Evolutionary conservation across 352 stramenopile genomes (phyloP).

Genomic region (Phytophthora europaea): DNA sequence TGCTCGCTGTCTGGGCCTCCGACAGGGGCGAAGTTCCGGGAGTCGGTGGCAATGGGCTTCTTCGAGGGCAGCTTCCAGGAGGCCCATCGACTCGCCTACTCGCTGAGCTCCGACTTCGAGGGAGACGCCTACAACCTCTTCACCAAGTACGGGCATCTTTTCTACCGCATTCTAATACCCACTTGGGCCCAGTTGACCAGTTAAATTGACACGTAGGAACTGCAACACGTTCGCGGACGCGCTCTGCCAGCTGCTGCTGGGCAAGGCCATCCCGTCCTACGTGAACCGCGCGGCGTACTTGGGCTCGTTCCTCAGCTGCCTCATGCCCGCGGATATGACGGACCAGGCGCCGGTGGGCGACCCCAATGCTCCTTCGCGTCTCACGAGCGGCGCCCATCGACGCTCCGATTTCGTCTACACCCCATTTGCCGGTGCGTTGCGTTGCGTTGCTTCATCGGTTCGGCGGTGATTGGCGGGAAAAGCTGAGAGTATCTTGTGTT

Average conservation of each 20-base stretch:
- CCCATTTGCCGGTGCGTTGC: conserved; percentile 66
- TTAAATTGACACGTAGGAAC: conserved; percentile 59
- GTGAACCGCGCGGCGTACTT: conserved; percentile 95
- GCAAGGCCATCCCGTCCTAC: conserved; percentile 86
- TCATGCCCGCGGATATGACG: conserved; percentile 67
- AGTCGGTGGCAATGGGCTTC: conserved; percentile 89
- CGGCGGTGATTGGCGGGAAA: not conserved
- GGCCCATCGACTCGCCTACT: conserved; percentile 83
- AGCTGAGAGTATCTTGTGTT: not conserved
- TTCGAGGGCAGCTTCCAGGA: conserved; percentile 91
- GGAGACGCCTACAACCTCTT: conserved; percentile 93
- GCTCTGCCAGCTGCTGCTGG: conserved; percentile 84
- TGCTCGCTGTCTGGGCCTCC: not conserved
- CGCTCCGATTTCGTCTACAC: conserved; percentile 60
- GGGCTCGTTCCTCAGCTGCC: conserved; percentile 89
- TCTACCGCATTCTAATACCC: not conserved
- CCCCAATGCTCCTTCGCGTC: conserved; percentile 25
- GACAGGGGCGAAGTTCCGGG: conserved; percentile 88
- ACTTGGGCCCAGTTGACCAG: not conserved
- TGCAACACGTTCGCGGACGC: conserved; percentile 96
- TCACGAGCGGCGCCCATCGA: conserved; percentile 27
- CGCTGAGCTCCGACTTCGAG: conserved; percentile 89
- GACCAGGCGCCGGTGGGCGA: conserved; percentile 74
- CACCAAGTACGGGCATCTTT: conserved; percentile 58
- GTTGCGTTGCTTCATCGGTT: not conserved